A percentile compares a stretch with the other conserved stretches of the same genome.
These are phyloP conservation scores for Trichoderma parareesei DNA, from an alignment of 495 filamentous ascomycete species.

Conservation along the genomic window DNA sequence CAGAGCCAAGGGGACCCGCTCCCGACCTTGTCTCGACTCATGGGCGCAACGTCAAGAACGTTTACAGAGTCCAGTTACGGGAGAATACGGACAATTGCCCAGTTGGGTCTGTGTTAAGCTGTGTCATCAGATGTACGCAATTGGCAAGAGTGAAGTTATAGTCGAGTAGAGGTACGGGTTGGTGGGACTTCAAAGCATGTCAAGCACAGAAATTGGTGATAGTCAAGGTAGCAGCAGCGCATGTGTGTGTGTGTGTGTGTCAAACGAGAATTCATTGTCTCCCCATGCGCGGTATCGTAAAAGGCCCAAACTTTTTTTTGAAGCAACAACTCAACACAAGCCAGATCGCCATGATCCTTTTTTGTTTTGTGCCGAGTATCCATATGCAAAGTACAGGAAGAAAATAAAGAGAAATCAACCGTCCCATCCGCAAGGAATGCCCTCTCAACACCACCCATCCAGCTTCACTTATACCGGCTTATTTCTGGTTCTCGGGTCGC, in stretches of 20 bases:
- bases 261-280: conserved; percentile 1
- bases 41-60: background rate
- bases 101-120: no score
- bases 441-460: background rate
- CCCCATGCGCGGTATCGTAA: conserved; percentile 6
- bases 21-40: background rate
- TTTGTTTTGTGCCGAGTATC: background rate
- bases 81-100: background rate
- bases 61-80: background rate
- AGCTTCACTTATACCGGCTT: conserved; percentile 24
- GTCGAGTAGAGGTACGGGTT: no score
- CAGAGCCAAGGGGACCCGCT: background rate
- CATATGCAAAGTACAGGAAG: conserved; percentile 3
- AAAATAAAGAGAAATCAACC: background rate
- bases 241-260: background rate
- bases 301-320: conserved; percentile 9
- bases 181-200: no score
- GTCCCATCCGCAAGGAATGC: background rate
- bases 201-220: no score
- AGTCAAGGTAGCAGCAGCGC: no score
- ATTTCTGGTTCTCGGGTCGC: conserved; percentile 89
- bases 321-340: background rate
- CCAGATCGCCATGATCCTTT: background rate
- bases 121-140: no score
- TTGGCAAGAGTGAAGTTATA: no score